These are phyloP conservation scores for Linnemannia schmuckeri DNA, from an alignment of 192 early-diverging fungal genomes.

Conservation along the genomic window DNA sequence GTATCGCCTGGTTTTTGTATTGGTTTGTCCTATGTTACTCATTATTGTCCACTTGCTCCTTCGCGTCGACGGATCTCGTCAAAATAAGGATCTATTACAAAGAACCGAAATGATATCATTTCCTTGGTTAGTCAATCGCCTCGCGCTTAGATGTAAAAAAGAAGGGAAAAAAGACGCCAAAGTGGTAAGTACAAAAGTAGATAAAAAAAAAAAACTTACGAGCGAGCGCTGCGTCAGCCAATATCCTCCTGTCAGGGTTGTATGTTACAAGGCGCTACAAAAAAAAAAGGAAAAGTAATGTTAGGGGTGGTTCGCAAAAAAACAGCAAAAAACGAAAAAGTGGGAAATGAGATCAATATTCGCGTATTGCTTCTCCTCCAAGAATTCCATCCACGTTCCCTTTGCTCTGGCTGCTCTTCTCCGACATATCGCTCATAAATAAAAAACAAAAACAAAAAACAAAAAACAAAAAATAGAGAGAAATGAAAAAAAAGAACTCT, in stretches of 20 bases:
- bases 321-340: not conserved
- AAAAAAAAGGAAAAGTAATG: not conserved
- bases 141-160: not conserved
- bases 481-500: constrained; percentile 2
- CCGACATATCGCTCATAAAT: not conserved
- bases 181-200: not conserved
- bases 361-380: constrained; percentile 11
- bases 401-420: not conserved
- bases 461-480: not conserved
- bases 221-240: constrained; percentile 50
- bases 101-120: not conserved
- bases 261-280: constrained; percentile 53
- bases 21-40: not conserved
- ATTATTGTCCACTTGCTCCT: constrained; percentile 17
- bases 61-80: constrained; percentile 45
- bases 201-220: constrained; percentile 22
- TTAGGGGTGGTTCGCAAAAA: not conserved
- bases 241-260: constrained; percentile 57
- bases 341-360: not conserved
- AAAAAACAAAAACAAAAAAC: not conserved
- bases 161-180: not conserved
- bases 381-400: constrained; percentile 21
- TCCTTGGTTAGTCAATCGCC: not conserved
- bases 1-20: not conserved
- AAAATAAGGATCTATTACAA: constrained; percentile 41